Evolutionary conservation across 768 basidiomycete genomes (phyloP), one percentile per base, ranked within the genome.

Genomic region (Tulasnella sp.): DNA sequence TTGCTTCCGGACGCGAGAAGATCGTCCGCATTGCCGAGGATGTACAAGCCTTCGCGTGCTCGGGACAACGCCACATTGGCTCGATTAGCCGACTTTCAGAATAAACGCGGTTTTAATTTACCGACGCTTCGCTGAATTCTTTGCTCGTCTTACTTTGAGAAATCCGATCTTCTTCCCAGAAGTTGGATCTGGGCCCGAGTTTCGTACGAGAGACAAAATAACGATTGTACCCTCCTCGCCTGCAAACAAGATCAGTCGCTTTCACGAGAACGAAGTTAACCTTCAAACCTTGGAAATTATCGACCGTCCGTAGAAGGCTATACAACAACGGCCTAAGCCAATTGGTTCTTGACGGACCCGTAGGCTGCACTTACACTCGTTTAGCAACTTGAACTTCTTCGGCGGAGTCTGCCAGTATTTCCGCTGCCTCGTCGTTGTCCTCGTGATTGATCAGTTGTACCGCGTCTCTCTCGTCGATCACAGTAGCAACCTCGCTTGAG

Each of bases 161-260:
- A 92, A 93, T 0, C 91, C 91, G 68, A 92, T 91, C 6, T 80
- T 77, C 1, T 75, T 75, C 6, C 76, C 74, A 0, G 63, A 71
- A 0, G 69, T 71, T 12, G 69, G 74, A 35, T 62, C 71, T 9
- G 59, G 66, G 8, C 90, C 90, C 0, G 86, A 83, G 76, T 92
- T 92, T 52, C 91, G 82, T 12, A 92, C 90, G 14, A 91, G 82
- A 0, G 89, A 90, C 9, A 92, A 81, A 34, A 92, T 90, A 37
- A 92, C 85, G 68, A 92, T 84, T 81, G 89, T 76, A 2, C 77
- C 79, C 67, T 80, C 79, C 52, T 80, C 78, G 14, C 75, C 74
- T 74, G 39, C 35, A 40, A 72, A 12, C 1, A 19, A 37, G 52
- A 26, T 35, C 9, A 36, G 26, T 16, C 44, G 19, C 16, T 5